Base-by-base conservation (phyloP, 495 filamentous ascomycete species). In the Trichoderma erinaceum region DNA sequence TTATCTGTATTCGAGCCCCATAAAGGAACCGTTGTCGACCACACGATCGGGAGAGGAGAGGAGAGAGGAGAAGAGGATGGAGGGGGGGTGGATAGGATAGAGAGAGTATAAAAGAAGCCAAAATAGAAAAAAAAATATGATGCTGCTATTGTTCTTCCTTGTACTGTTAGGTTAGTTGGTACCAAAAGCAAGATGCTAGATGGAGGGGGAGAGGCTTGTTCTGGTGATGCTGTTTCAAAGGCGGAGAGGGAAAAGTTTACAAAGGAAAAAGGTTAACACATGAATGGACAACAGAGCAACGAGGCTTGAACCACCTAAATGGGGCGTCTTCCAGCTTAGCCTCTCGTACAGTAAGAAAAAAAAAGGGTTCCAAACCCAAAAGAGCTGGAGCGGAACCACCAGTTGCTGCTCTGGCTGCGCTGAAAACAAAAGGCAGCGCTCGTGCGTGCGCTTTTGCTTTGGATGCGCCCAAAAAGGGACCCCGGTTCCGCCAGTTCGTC, bases 1-100 rank as follows among this genome's bases (percentile, higher is more conserved):
- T 32, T 61, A 25, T 61, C 56, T 32, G 56, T n/a, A 71, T 69
- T 69, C 68, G 68, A 71, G 68, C 69, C 32, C 50, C 58, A 69
- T 68, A 71, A 73, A 66, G 71, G 69, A 69, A 70, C 71, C 41
- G 52, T 66, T 66, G 68, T 65, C 32, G 43, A 29, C 67, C 69
- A 68, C 67, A 71, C 72, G 70, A 72, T 72, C 73, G 67, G 67
- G 29, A 66, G 67, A 65, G 65, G 23, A 68, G 65, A 64, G 38
- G n/a, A 38, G 71, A 38, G 71, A 41, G 67, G 50, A 18, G 50
- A n/a, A 21, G 50, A 25, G 27, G 56, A 32, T 16, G 27, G 56
- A 61, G 56, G 27, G 56, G 27, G 25, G 11, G 56, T 15, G 56
- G 16, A 5, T 10, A 61, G 15, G 10, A n/a, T 3, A 10, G 56